phyloP scores from a whole-genome alignment of 495 filamentous ascomycete genomes.

The Aspergillus cavernicola region DNA sequence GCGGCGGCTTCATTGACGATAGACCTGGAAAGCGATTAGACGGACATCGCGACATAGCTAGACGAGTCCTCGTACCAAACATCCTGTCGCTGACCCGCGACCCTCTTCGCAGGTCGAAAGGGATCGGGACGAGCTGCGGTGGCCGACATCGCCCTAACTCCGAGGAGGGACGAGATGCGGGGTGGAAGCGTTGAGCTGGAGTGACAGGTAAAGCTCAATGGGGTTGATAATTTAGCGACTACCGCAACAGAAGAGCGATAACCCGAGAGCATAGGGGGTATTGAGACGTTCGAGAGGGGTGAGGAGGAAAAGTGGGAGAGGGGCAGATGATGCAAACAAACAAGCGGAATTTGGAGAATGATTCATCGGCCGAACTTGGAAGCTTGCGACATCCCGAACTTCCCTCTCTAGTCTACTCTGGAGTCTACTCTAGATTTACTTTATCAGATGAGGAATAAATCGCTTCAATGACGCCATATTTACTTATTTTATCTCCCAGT shows the following conservation, averaged over 20 bases:
- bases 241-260: slow-evolving; percentile 2
- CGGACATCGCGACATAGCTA: not conserved
- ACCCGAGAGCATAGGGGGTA: slow-evolving; percentile 14
- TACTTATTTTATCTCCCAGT: no score
- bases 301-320: not conserved
- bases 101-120: slow-evolving; percentile 70
- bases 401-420: not conserved
- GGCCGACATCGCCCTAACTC: slow-evolving; percentile 40
- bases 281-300: not conserved
- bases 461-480: no score
- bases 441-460: no score
- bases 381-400: not conserved
- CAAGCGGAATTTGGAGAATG: slow-evolving; percentile 6
- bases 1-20: slow-evolving; percentile 91
- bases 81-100: slow-evolving; percentile 82
- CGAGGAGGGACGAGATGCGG: slow-evolving; percentile 22
- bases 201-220: slow-evolving; percentile 7
- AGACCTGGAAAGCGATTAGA: slow-evolving; percentile 53
- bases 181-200: slow-evolving; percentile 14
- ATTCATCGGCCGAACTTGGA: slow-evolving; percentile 3
- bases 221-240: not conserved
- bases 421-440: not conserved
- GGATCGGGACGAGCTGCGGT: slow-evolving; percentile 44
- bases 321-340: not conserved
- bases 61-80: slow-evolving; percentile 64